A percentile compares a stretch with the other conserved stretches of the same genome.
These are phyloP conservation scores for Globisporangium uncinulatum DNA, from an alignment of 352 stramenopile species.

Conservation along the genomic window DNA sequence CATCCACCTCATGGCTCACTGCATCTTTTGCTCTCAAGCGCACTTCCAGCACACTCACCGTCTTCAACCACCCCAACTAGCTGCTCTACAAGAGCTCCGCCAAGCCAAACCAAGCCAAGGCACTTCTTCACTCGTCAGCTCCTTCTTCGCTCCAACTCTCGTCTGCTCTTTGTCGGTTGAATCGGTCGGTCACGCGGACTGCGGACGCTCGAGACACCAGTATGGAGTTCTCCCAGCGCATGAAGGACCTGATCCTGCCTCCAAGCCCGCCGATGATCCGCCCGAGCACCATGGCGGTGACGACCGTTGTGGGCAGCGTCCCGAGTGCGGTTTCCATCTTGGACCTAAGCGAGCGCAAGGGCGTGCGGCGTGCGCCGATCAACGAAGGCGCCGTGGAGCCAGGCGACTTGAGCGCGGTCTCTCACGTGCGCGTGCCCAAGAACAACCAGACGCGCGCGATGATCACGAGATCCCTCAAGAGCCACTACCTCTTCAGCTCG, in stretches of 20 bases:
- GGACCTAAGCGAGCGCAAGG: constrained; percentile 50
- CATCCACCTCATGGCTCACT: constrained; percentile 2
- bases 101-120: too few species aligned
- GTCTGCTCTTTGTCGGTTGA: constrained; percentile 1
- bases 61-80: neutral
- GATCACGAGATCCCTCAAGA: constrained; percentile 77
- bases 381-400: constrained; percentile 74
- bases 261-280: constrained; percentile 45
- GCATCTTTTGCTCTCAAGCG: constrained; percentile 8
- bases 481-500: constrained; percentile 79
- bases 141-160: neutral
- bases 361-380: constrained; percentile 66
- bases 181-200: neutral
- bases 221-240: constrained; percentile 75
- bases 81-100: neutral
- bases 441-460: constrained; percentile 65
- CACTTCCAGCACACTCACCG: constrained; percentile 1
- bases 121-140: neutral
- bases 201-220: neutral
- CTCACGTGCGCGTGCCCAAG: constrained; percentile 61
- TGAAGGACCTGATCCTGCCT: constrained; percentile 65
- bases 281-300: constrained; percentile 28
- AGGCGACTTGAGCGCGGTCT: constrained; percentile 36
- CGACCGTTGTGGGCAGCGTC: constrained; percentile 20
- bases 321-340: constrained; percentile 28